Conservation (phyloP, 2,329 filamentous ascomycete species). For the Phymatotrichopsis omnivora region DNA sequence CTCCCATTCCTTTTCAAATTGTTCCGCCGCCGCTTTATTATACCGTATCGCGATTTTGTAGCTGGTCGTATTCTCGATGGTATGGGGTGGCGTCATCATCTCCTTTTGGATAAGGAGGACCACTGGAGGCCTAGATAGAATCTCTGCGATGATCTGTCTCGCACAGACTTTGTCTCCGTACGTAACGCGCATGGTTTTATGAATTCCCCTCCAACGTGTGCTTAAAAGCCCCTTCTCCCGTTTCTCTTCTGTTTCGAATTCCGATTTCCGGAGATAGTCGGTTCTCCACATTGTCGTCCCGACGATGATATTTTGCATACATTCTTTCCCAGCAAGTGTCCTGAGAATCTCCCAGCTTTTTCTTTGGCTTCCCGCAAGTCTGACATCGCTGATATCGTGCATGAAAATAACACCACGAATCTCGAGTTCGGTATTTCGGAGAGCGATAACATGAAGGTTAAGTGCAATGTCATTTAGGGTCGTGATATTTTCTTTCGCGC, state of each 20-base stretch:
- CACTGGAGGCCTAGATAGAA: slow-evolving; percentile 4
- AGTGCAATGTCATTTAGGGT: slow-evolving; percentile 14
- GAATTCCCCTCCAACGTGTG: background rate
- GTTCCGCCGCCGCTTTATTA: slow-evolving; percentile 5
- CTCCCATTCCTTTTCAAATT: slow-evolving; percentile 4
- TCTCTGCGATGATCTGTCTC: slow-evolving; percentile 5
- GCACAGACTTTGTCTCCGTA: background rate
- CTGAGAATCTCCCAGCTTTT: background rate
- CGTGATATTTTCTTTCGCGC: slow-evolving; percentile 19
- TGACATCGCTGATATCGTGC: background rate
- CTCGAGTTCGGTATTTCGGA: background rate
- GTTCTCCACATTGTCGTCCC: background rate
- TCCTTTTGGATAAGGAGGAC: slow-evolving; percentile 8
- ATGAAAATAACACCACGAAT: background rate
- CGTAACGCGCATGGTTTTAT: background rate
- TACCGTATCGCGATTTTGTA: slow-evolving; percentile 4
- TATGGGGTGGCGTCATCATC: slow-evolving; percentile 12
- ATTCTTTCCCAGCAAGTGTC: background rate
- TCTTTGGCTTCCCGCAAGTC: background rate
- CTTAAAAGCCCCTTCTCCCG: background rate
- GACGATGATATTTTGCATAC: background rate
- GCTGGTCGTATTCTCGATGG: slow-evolving; percentile 10
- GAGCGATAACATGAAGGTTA: background rate
- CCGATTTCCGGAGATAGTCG: background rate
- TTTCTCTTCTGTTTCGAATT: background rate